phyloP scores from a whole-genome alignment of 805 yeast species.

The Diddensiella santjacobensis region DNA sequence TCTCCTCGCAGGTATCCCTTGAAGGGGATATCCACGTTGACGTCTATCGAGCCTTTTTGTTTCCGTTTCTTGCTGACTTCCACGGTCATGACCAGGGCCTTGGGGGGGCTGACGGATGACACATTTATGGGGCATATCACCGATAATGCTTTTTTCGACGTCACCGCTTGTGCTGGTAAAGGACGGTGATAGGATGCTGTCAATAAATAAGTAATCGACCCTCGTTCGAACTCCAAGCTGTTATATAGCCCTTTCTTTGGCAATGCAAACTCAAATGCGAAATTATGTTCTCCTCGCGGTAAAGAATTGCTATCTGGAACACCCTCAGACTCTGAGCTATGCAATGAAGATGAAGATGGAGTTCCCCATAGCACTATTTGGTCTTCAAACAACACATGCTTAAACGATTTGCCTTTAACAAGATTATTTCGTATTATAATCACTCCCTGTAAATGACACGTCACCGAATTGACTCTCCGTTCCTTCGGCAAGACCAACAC shows the following conservation, averaged over 20 bases:
- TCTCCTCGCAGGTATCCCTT: constrained; percentile 81
- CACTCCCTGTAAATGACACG: constrained; percentile 29
- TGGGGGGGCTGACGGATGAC: constrained; percentile 58
- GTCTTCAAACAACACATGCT: constrained; percentile 30
- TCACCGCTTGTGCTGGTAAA: constrained; percentile 19
- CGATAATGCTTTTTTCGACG: constrained; percentile 55
- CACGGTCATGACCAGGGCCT: constrained; percentile 60
- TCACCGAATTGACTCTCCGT: constrained; percentile 22
- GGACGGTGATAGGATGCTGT: constrained; percentile 40
- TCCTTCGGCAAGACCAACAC: constrained; percentile 31
- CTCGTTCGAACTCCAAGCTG: constrained; percentile 77
- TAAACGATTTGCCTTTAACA: constrained; percentile 29
- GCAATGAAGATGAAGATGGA: constrained; percentile 1
- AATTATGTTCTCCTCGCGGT: constrained; percentile 69
- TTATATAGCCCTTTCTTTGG: constrained; percentile 71
- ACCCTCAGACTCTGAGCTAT: neutral
- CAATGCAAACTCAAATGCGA: constrained; percentile 80
- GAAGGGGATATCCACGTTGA: constrained; percentile 46
- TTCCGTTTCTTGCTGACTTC: constrained; percentile 44
- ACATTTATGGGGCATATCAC: constrained; percentile 75
- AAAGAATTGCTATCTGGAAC: constrained; percentile 5
- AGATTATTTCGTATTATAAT: constrained; percentile 29
- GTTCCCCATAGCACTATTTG: constrained; percentile 27
- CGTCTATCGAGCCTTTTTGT: constrained; percentile 38
- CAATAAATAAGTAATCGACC: constrained; percentile 67